Evolutionary conservation across 345 rosid genomes (phyloP).

Genomic region (Erodium maritimum): DNA sequence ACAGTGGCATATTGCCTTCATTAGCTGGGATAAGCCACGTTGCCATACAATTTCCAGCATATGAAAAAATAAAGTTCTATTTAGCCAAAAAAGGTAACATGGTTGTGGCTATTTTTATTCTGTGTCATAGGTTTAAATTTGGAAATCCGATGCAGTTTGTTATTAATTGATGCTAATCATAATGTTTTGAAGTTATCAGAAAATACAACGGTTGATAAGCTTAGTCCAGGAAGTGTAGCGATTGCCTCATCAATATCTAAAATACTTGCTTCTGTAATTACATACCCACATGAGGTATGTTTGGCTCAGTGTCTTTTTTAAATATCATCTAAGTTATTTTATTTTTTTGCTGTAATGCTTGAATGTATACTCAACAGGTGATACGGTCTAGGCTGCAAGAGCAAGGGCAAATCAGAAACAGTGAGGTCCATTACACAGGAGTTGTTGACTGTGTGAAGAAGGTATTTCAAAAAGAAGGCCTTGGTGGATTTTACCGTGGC

Average conservation of each 20-base stretch:
- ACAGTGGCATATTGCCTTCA: conserved; percentile 91
- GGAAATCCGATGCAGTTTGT: neutral
- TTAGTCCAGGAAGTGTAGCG: conserved; percentile 53
- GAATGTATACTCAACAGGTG: conserved; percentile 11
- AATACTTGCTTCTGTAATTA: conserved; percentile 66
- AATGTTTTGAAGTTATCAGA: conserved; percentile 30
- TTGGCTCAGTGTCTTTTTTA: no score
- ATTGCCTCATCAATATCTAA: conserved; percentile 76
- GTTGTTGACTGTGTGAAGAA: conserved; percentile 9
- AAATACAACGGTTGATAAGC: conserved; percentile 42
- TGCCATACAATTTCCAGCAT: conserved; percentile 94
- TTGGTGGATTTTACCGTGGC: conserved; percentile 73
- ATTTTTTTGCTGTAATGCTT: conserved; percentile 1
- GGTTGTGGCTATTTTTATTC: neutral
- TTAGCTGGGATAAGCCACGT: conserved; percentile 90
- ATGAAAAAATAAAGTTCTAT: conserved; percentile 69
- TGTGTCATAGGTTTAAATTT: no score
- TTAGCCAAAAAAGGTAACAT: conserved; percentile 59
- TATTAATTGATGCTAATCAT: conserved; percentile 14
- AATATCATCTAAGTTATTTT: no score
- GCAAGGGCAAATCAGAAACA: conserved; percentile 18
- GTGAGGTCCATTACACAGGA: conserved; percentile 13
- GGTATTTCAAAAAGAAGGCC: conserved; percentile 25
- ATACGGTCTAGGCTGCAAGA: conserved; percentile 31
- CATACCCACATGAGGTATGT: conserved; percentile 97